Evolutionary conservation across 805 yeast genomes (phyloP), one percentile per base, ranked within the genome.

Genomic region (Candida krabiensis): DNA sequence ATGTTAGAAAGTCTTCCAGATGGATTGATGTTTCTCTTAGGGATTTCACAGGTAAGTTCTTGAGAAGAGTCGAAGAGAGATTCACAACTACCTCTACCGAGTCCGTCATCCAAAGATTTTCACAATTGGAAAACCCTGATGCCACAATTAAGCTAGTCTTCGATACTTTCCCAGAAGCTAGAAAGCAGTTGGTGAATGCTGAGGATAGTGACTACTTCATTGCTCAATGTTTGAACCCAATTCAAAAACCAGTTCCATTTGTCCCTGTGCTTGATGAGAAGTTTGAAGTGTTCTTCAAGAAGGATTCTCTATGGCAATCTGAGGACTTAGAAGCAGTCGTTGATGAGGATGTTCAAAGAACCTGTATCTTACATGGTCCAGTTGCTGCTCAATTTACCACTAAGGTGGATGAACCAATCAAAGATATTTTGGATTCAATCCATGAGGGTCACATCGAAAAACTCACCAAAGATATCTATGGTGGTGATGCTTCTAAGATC

Each of bases 361-460:
- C 97, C n/a, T 95, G 99, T 85, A 89, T 93, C 52, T 77, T 93
- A 58, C 96, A 89, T 57, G 98, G 99, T 55, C 99, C 99, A 36
- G 98, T 93, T 52, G 96, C 99, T 55, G 96, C 96, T 54, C 89
- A 83, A 68, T 90, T 71, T 73, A 82, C 97, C 54, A 85, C 75
- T 56, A 72, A 75, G 59, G 93, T 86, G 44, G 82, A 93, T 60
- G 96, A 88, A 70, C 98, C 99, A 56, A 86, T 93, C 59, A 82
- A 86, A 66, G 86, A 84, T 30, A 89, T 93, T 53, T 69, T 93
- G 69, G 97, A 91, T 61, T 70, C 75, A 52, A 83, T 93, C 46
- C 96, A 93, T 58, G 80, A 89, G 25, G 96, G 96, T 44, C 97
- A 90, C 67, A 84, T 93, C 60, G 67, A 69, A 41, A 78, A 64